Evolutionary conservation across 1,284 basidiomycete species (phyloP).

Genomic region (Serendipita sp.): DNA sequence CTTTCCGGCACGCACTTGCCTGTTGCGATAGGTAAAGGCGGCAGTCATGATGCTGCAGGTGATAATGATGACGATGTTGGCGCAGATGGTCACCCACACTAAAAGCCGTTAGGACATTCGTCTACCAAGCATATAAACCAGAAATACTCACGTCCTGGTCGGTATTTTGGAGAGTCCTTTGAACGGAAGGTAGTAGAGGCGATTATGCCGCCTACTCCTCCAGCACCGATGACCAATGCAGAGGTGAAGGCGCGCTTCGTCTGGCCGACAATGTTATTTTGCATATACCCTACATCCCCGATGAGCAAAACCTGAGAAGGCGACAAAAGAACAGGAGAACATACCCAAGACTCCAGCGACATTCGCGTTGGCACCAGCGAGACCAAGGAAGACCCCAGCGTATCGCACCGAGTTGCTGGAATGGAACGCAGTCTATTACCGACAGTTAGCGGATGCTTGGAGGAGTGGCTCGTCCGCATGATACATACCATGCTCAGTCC

Average conservation of each 20-base stretch:
- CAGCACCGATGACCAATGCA: slow-evolving; percentile 7
- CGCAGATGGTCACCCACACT: slow-evolving; percentile 1
- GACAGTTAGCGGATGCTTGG: background rate
- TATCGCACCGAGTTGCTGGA: background rate
- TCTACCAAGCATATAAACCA: background rate
- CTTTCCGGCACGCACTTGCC: slow-evolving; percentile 2
- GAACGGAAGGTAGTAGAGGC: slow-evolving; percentile 7
- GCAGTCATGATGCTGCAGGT: background rate
- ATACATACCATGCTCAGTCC: slow-evolving; percentile 5
- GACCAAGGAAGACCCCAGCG: slow-evolving; percentile 7
- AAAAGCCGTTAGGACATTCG: background rate
- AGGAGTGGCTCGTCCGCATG: background rate
- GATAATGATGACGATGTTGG: slow-evolving; percentile 2
- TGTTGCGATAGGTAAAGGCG: slow-evolving; percentile 7
- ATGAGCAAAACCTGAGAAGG: background rate
- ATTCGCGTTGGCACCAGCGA: slow-evolving; percentile 6
- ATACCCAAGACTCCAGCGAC: background rate
- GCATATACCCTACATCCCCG: background rate
- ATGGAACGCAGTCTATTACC: background rate
- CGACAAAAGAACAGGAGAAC: background rate
- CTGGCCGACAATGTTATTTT: slow-evolving; percentile 5
- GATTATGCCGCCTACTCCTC: slow-evolving; percentile 6
- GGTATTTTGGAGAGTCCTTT: slow-evolving; percentile 7
- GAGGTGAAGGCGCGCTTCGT: slow-evolving; percentile 8
- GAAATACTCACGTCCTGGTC: slow-evolving; percentile 2